A percentile compares a stretch with the other conserved stretches of the same genome.
These are phyloP conservation scores for Pseudocercospora fuligena DNA, from an alignment of 2,329 filamentous ascomycete genomes.

Conservation along the genomic window DNA sequence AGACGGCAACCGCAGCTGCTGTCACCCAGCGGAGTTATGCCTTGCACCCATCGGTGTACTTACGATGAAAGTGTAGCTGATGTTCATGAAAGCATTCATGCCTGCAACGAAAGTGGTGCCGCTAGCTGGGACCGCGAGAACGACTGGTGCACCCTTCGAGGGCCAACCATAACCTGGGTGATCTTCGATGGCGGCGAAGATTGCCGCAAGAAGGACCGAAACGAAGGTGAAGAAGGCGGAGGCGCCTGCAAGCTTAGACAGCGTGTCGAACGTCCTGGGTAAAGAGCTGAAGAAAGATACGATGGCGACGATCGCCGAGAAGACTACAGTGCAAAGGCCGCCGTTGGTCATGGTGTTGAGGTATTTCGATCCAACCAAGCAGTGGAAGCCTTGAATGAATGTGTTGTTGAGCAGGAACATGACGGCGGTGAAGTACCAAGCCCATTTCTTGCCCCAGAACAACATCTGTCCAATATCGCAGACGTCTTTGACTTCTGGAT, in stretches of 20 bases:
- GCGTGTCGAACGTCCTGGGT: constrained; percentile 80
- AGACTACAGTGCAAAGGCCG: constrained; percentile 77
- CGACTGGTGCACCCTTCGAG: constrained; percentile 63
- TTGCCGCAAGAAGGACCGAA: constrained; percentile 80
- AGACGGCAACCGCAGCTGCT: too few species aligned
- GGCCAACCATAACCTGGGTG: constrained; percentile 65
- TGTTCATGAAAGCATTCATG: constrained; percentile 91
- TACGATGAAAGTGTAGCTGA: constrained; percentile 95
- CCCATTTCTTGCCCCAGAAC: constrained; percentile 82
- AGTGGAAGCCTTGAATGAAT: constrained; percentile 82
- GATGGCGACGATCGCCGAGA: constrained; percentile 73
- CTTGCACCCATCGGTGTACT: too few species aligned
- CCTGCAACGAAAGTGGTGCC: constrained; percentile 80
- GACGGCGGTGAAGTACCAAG: constrained; percentile 67
- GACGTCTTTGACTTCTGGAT: constrained; percentile 89
- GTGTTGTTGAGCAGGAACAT: constrained; percentile 97
- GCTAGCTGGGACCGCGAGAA: constrained; percentile 68
- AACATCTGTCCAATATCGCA: constrained; percentile 96
- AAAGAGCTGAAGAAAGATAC: constrained; percentile 80
- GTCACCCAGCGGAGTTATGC: too few species aligned
- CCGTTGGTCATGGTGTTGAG: constrained; percentile 84
- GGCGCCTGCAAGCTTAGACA: constrained; percentile 77
- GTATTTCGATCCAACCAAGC: constrained; percentile 82
- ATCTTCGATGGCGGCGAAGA: constrained; percentile 77
- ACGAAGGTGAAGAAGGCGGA: constrained; percentile 90